A percentile compares a stretch with the other conserved stretches of the same genome.
phyloP scores from a whole-genome alignment of 176 grass and related monocot species.

The Raddia distichophylla region DNA sequence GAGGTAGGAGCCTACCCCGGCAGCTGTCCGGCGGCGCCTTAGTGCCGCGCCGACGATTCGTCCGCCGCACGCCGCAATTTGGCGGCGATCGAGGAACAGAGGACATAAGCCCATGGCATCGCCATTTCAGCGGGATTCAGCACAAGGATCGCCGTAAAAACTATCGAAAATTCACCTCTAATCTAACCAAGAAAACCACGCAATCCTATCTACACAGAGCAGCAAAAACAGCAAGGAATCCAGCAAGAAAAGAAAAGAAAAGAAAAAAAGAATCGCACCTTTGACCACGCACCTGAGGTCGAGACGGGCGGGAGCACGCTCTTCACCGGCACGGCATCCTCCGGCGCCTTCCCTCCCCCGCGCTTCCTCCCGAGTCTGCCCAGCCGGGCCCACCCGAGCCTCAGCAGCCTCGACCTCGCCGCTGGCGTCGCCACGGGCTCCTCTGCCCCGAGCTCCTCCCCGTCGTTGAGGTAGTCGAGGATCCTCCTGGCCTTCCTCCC shows the following conservation, averaged over 20 bases:
- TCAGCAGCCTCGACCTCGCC: constrained; percentile 20
- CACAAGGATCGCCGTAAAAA: background rate
- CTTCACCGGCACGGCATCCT: background rate
- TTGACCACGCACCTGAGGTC: constrained; percentile 20
- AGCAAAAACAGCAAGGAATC: too few species aligned
- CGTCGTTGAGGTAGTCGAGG: constrained; percentile 63
- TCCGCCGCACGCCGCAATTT: background rate
- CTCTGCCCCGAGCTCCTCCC: constrained; percentile 47
- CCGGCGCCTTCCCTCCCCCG: background rate
- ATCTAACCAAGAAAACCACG: background rate
- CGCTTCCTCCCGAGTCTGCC: constrained; percentile 15
- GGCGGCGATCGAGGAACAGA: background rate
- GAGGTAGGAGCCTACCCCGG: background rate
- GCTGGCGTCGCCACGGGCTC: background rate
- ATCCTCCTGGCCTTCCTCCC: constrained; percentile 42
- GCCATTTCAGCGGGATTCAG: background rate
- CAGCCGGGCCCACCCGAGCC: constrained; percentile 50
- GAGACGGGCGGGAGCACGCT: background rate
- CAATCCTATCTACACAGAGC: background rate
- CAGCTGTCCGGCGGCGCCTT: background rate
- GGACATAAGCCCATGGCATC: background rate
- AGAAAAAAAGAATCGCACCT: background rate
- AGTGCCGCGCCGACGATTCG: background rate
- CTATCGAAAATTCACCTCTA: background rate
- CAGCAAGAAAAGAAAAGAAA: too few species aligned